phyloP scores from a whole-genome alignment of 306 rosid species.

The Delonix regia region DNA sequence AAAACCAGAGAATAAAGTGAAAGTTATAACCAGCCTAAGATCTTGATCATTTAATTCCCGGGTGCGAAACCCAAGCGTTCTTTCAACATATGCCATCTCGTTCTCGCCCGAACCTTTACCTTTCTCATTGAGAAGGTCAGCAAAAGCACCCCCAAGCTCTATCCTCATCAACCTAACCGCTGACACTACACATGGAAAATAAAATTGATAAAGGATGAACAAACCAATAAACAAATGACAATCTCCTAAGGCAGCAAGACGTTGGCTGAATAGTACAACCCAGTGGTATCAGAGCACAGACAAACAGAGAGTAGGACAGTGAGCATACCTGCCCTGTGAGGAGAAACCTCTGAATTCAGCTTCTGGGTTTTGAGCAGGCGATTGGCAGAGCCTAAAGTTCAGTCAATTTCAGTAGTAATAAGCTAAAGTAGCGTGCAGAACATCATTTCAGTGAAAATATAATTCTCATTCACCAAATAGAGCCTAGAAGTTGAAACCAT shows the following conservation, averaged over 20 bases:
- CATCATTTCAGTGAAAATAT: slow-evolving; percentile 12
- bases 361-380: slow-evolving; percentile 58
- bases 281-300: neutral
- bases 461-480: neutral
- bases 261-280: neutral
- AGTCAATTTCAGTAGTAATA: slow-evolving; percentile 14
- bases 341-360: slow-evolving; percentile 77
- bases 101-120: slow-evolving; percentile 96
- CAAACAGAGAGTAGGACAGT: neutral
- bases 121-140: slow-evolving; percentile 88
- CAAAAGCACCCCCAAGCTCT: slow-evolving; percentile 94
- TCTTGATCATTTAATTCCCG: slow-evolving; percentile 71
- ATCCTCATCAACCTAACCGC: slow-evolving; percentile 89
- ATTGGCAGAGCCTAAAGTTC: slow-evolving; percentile 49
- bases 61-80: slow-evolving; percentile 87
- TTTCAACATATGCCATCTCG: slow-evolving; percentile 85
- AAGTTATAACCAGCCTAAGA: slow-evolving; percentile 75
- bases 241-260: neutral
- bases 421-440: neutral
- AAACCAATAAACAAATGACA: slow-evolving; percentile 17
- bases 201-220: slow-evolving; percentile 4
- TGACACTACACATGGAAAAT: slow-evolving; percentile 50
- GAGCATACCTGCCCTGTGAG: slow-evolving; percentile 83
- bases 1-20: slow-evolving; percentile 29
- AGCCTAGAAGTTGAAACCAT: neutral